Evolutionary conservation across 1,284 basidiomycete genomes (phyloP).

Genomic region (Sparassis latifolia): DNA sequence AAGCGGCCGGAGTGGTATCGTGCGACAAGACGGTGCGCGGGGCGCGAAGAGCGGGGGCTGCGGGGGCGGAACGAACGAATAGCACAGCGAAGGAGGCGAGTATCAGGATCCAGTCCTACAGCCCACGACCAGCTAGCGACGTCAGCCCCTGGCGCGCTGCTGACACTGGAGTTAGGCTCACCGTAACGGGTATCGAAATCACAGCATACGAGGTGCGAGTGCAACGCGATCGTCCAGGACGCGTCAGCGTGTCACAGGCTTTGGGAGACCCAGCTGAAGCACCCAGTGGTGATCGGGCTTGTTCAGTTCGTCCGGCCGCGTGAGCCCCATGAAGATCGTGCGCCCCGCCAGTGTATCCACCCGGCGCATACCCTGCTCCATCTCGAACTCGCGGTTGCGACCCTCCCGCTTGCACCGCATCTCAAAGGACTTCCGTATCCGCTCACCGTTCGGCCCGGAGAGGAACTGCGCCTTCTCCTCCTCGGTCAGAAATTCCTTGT

Average conservation of each 20-base stretch:
- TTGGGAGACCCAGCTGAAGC: slow-evolving; percentile 25
- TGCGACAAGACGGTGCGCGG: too few relatives aligned
- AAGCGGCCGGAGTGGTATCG: too few relatives aligned
- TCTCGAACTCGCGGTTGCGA: slow-evolving; percentile 29
- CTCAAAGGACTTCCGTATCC: slow-evolving; percentile 33
- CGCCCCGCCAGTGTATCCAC: slow-evolving; percentile 42
- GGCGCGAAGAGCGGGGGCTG: too few relatives aligned
- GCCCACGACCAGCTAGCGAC: background rate
- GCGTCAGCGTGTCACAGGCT: background rate
- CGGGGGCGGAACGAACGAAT: too few relatives aligned
- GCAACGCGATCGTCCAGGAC: too few relatives aligned
- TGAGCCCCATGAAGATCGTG: slow-evolving; percentile 36
- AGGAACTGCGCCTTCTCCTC: slow-evolving; percentile 30
- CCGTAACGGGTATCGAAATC: slow-evolving; percentile 4
- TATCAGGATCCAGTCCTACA: slow-evolving; percentile 4
- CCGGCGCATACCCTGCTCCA: slow-evolving; percentile 35
- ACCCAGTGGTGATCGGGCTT: slow-evolving; percentile 20
- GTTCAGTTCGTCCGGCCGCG: slow-evolving; percentile 21
- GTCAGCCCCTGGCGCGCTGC: background rate
- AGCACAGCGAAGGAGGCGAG: background rate
- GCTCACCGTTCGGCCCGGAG: slow-evolving; percentile 21
- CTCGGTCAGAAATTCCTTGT: slow-evolving; percentile 36
- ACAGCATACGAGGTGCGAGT: too few relatives aligned
- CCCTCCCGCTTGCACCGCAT: slow-evolving; percentile 39
- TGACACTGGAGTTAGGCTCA: background rate